Base-by-base conservation (phyloP, 352 stramenopile genomes). In the Salisapilia sapeloensis region DNA sequence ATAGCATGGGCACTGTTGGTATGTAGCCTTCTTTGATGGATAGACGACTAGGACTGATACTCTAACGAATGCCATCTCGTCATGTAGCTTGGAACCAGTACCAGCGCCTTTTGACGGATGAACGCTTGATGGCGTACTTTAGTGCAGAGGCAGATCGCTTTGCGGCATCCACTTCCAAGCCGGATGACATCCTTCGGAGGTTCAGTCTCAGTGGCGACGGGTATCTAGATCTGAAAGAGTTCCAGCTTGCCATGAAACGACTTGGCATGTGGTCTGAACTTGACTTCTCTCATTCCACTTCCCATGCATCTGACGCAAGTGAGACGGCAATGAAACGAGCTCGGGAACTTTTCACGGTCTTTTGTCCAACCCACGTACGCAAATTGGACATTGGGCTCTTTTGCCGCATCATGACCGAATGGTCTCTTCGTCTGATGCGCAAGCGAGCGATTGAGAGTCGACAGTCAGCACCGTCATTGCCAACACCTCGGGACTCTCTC, bases 321-420 rank as follows among this genome's bases (percentile, higher is more conserved):
- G 25, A 27, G 6, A 26, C 40, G 0, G 24, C 39, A 7, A 12
- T 26, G 35, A 28, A 39, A 17, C 37, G 35, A 15, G 46, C 25
- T 20, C 37, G 44, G n/a, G 63, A 83, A 22, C 50, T 83, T 1
- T 86, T 83, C 29, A 50, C 49, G 2, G 63, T 66, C 4, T 83
- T 86, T 38, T 86, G 66, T 38, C 64, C 70, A 3, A 57, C 64
- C 0, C 59, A 65, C 42, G 62, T 56, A 6, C 56, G 55, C 19
- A 86, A 83, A 36, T 48, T 86, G 26, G 66, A 82, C 17, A 81
- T 85, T 11, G 70, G 81, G 33, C 46, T 79, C 20, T 85, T 85
- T 38, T 85, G 70, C 25, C 61, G 62, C 13, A 83, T 83, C 45
- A 80, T 85, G 63, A 74, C 48, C 13, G 63, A 83, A 30, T 85